A percentile compares a stretch with the other conserved stretches of the same genome.
These are phyloP conservation scores for Neurospora sp. DNA, from an alignment of 495 filamentous ascomycete species.

Conservation along the genomic window DNA sequence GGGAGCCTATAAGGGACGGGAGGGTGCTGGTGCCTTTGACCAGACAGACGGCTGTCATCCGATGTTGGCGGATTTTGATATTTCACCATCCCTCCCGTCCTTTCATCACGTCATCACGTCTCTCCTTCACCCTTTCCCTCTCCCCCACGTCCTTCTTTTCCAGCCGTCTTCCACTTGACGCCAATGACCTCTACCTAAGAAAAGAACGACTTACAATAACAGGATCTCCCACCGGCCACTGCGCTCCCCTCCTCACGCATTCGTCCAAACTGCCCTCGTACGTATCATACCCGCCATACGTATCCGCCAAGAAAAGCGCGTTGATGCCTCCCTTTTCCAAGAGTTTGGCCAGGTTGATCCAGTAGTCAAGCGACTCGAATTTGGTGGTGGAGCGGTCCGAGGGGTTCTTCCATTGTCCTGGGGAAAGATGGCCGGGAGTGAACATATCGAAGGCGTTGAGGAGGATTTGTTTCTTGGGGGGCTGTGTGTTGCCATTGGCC, in stretches of 20 bases:
- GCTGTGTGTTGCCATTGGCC: background rate
- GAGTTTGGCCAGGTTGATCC: conserved; percentile 50
- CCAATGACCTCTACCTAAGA: background rate
- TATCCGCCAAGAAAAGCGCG: conserved; percentile 52
- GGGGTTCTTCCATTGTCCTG: conserved; percentile 45
- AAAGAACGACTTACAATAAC: conserved; percentile 34
- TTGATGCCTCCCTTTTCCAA: conserved; percentile 50
- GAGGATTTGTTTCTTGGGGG: conserved; percentile 28
- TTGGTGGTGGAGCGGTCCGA: conserved; percentile 47
- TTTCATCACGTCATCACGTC: background rate
- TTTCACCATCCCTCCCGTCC: background rate
- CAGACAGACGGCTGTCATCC: background rate
- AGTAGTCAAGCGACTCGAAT: conserved; percentile 42
- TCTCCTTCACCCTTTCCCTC: background rate
- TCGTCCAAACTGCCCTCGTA: conserved; percentile 47
- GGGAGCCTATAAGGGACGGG: background rate
- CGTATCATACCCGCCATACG: conserved; percentile 46
- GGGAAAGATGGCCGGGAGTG: conserved; percentile 32
- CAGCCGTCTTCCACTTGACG: background rate
- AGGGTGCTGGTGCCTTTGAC: background rate
- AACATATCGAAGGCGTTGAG: conserved; percentile 41
- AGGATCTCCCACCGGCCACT: conserved; percentile 47
- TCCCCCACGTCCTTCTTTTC: background rate
- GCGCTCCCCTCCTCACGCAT: conserved; percentile 36
- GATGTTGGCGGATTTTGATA: background rate